Percentiles rank a stretch among this genome's conserved stretches.
Conservation (phyloP, 805 yeast genomes). For the Teunomyces tritomae region DNA sequence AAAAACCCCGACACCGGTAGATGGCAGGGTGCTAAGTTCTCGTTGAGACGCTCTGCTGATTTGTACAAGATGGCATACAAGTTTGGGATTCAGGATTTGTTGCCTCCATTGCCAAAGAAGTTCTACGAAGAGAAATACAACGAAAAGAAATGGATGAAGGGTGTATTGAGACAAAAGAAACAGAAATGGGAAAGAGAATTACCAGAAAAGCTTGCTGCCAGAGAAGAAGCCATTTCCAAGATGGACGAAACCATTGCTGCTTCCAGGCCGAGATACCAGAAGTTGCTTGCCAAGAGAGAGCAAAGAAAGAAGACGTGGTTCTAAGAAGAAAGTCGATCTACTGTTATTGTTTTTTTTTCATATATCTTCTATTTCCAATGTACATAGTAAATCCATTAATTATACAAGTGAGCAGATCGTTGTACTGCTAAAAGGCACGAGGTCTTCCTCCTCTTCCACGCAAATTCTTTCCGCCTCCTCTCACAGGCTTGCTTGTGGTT, state of each 20-base stretch:
- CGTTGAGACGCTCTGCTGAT: slow-evolving; percentile 79
- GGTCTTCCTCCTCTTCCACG: slow-evolving; percentile 14
- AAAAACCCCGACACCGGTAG: slow-evolving; percentile 77
- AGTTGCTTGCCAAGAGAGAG: slow-evolving; percentile 36
- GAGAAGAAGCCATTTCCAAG: slow-evolving; percentile 61
- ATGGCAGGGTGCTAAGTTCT: slow-evolving; percentile 74
- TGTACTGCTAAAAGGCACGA: slow-evolving; percentile 3
- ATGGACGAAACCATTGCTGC: slow-evolving; percentile 66
- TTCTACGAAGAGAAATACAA: slow-evolving; percentile 78
- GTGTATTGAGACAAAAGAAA: slow-evolving; percentile 76
- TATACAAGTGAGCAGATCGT: not conserved
- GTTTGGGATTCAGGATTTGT: slow-evolving; percentile 73
- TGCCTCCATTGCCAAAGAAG: slow-evolving; percentile 69
- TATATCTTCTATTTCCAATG: not conserved
- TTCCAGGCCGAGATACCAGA: slow-evolving; percentile 51
- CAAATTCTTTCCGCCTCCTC: slow-evolving; percentile 6
- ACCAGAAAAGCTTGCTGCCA: slow-evolving; percentile 55
- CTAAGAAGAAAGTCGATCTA: not conserved
- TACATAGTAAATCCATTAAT: slow-evolving; percentile 1
- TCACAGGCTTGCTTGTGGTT: slow-evolving; percentile 2
- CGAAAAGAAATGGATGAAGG: slow-evolving; percentile 67
- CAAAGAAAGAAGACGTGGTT: slow-evolving; percentile 37
- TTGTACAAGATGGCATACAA: slow-evolving; percentile 77
- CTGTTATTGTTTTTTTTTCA: not conserved
- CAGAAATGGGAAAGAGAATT: slow-evolving; percentile 73